A percentile compares a stretch with the other conserved stretches of the same genome.
These are phyloP conservation scores for Xylaria flabelliformis DNA, from an alignment of 495 filamentous ascomycete genomes.

Conservation along the genomic window DNA sequence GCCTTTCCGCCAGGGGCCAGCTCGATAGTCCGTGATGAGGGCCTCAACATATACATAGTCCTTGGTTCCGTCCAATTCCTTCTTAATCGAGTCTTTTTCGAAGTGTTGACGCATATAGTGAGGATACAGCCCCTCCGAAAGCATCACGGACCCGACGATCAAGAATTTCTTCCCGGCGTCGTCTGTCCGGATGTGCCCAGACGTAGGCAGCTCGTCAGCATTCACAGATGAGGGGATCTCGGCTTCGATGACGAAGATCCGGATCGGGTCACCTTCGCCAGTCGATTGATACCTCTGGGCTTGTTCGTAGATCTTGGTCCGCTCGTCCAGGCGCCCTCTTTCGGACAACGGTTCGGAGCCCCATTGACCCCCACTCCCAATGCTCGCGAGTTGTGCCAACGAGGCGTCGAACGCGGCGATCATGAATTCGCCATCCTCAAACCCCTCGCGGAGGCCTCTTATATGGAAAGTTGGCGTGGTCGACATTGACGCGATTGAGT, in stretches of 20 bases:
- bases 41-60: constrained; percentile 22
- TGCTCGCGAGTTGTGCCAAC: constrained; percentile 5
- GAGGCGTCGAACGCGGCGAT: constrained; percentile 20
- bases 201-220: constrained; percentile 10
- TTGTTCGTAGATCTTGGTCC: not conserved
- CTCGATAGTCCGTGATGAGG: constrained; percentile 15
- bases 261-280: constrained; percentile 10
- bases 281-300: constrained; percentile 10
- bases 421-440: constrained; percentile 11
- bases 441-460: constrained; percentile 2
- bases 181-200: not conserved
- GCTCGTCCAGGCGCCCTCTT: not conserved
- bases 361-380: constrained; percentile 20
- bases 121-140: constrained; percentile 20
- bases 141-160: constrained; percentile 13
- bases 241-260: constrained; percentile 20
- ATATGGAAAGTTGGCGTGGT: constrained; percentile 12
- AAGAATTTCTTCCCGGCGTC: constrained; percentile 3
- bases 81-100: not conserved
- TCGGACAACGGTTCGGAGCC: not conserved
- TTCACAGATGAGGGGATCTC: not conserved
- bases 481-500: constrained; percentile 5
- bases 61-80: constrained; percentile 8
- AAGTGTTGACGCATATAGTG: not conserved
- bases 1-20: constrained; percentile 15